phyloP scores from a whole-genome alignment of 345 rosid genomes.

The Cardamine occulta region DNA sequence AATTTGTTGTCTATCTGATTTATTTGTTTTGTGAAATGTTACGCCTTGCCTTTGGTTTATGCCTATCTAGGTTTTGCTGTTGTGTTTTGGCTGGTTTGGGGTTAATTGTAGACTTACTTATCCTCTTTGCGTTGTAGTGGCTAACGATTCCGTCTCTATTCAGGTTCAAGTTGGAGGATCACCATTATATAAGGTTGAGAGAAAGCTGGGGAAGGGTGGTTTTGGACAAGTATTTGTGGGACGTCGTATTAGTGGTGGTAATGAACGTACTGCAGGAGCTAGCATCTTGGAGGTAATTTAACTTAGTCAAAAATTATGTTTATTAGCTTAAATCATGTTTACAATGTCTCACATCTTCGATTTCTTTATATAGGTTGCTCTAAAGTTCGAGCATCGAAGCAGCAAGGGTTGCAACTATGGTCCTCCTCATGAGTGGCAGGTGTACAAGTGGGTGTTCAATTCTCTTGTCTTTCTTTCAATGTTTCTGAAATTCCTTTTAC shows the following conservation, averaged over 20 bases:
- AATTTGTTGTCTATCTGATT: not conserved
- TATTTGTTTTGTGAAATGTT: not conserved
- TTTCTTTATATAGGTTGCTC: slow-evolving; percentile 71
- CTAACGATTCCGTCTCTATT: slow-evolving; percentile 19
- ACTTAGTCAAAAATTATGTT: slow-evolving; percentile 14
- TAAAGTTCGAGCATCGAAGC: slow-evolving; percentile 92
- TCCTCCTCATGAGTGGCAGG: slow-evolving; percentile 99
- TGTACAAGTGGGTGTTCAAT: slow-evolving; percentile 70
- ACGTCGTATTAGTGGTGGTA: slow-evolving; percentile 73
- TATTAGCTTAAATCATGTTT: not conserved
- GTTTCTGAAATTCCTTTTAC: not conserved
- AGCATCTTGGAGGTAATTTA: slow-evolving; percentile 76
- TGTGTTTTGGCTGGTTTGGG: not conserved
- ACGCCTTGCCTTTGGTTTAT: not conserved
- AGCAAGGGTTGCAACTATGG: slow-evolving; percentile 99
- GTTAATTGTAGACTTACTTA: not conserved
- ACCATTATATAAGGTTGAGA: slow-evolving; percentile 78
- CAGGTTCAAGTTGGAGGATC: slow-evolving; percentile 98
- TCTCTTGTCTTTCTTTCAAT: not conserved
- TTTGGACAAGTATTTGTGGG: slow-evolving; percentile 99
- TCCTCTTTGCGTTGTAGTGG: not conserved
- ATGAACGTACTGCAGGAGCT: slow-evolving; percentile 71
- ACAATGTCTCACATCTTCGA: slow-evolving; percentile 5
- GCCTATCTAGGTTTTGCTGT: not conserved
- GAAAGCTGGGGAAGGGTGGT: slow-evolving; percentile 96